Conservation (phyloP, 257 asterid species). For the Henckelia pumila region DNA sequence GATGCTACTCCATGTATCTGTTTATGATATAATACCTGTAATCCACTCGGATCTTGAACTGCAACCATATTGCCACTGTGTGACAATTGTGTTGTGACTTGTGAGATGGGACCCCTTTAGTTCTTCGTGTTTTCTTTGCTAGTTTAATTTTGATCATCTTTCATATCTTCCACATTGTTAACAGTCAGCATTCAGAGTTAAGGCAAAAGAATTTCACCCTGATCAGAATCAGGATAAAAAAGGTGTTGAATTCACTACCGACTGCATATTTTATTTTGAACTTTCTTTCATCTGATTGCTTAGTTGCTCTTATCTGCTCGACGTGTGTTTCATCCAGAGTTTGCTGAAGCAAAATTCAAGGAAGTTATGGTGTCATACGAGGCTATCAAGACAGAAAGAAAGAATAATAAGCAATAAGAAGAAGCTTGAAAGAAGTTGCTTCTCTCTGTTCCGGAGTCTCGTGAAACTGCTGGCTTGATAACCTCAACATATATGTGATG, state of each 20-base stretch:
- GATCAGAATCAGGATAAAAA: slow-evolving; percentile 87
- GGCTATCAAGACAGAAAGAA: slow-evolving; percentile 60
- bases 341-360: slow-evolving; percentile 80
- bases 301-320: slow-evolving; percentile 15
- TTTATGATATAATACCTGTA: background rate
- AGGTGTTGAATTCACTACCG: slow-evolving; percentile 37
- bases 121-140: slow-evolving; percentile 9
- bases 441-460: background rate
- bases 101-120: background rate
- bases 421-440: background rate
- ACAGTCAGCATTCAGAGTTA: slow-evolving; percentile 87
- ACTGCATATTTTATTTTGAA: slow-evolving; percentile 6
- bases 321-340: slow-evolving; percentile 40
- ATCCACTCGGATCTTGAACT: background rate
- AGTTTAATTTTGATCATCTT: background rate
- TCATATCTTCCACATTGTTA: slow-evolving; percentile 11
- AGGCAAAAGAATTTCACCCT: slow-evolving; percentile 87
- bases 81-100: background rate
- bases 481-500: slow-evolving; percentile 4
- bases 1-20: background rate
- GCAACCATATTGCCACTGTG: background rate
- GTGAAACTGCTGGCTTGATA: slow-evolving; percentile 1
- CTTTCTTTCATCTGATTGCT: slow-evolving; percentile 16
- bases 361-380: slow-evolving; percentile 65
- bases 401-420: slow-evolving; percentile 31